Base-by-base conservation (phyloP, 371 early-diverging fungal genomes). In the Mortierella sp. region DNA sequence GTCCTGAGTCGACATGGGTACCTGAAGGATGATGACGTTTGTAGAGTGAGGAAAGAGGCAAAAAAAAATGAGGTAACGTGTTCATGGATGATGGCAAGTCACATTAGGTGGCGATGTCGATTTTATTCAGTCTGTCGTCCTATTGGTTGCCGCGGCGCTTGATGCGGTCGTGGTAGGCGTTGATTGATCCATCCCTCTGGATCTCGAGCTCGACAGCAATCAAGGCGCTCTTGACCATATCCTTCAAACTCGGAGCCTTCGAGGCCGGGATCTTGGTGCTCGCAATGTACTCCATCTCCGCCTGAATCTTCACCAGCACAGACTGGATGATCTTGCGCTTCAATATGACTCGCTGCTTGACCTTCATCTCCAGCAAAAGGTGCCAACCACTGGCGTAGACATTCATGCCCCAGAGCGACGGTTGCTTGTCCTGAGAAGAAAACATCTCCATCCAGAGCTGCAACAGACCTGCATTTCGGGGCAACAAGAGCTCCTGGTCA, bases 131-230 rank as follows among this genome's bases (percentile, higher is more conserved):
- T 6, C 4, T 21, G 19, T 24, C 19, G 6, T 11, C 54, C 21
- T 54, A n/a, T 24, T 67, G 67, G 24, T 67, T 40, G 40, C 43
- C 37, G 21, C 67, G 67, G 24, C 67, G 67, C 11, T 67, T 67
- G 67, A 67, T 67, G 21, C 67, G 67, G 40, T 37, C 43, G 40
- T 67, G 67, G 24, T 37, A 67, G 37, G 67, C 67, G 40, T 67
- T 67, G 40, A 67, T 67, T 10, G 67, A 67, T 24, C 67, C 67
- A 8, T 67, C 67, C 11, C 67, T 19, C 37, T 40, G 19, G 40
- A 67, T 67, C 43, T 67, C 67, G 19, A 37, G 67, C 24, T 67
- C 67, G 24, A 67, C 67, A 24, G 34, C 40, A 37, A 67, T 67
- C 67, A 67, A 9, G 9, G 67, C 67, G 40, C 11, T 67, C 24